Conservation (phyloP, 306 rosid species). For the Urtica urens region DNA sequence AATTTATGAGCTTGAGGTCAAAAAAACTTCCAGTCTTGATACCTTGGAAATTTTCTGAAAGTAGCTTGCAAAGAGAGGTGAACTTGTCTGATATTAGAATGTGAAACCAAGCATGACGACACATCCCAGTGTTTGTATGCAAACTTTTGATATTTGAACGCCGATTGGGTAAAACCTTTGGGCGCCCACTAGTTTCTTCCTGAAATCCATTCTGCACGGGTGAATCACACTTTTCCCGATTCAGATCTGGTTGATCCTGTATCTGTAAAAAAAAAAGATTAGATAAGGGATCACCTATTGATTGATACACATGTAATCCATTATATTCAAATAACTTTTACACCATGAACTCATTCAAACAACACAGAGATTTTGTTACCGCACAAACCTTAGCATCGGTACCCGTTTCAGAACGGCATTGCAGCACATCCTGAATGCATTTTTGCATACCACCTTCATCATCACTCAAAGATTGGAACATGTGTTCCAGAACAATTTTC, state of each 20-base stretch:
- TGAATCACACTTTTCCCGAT: conserved; percentile 24
- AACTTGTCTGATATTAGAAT: conserved; percentile 64
- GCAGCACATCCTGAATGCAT: conserved; percentile 42
- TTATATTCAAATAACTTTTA: not conserved
- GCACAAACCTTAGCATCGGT: conserved; percentile 35
- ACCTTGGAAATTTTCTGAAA: conserved; percentile 63
- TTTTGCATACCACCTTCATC: conserved; percentile 40
- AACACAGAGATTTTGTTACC: conserved; percentile 16
- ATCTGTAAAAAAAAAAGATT: conserved; percentile 45
- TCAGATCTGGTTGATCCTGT: conserved; percentile 28
- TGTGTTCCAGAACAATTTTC: conserved; percentile 40
- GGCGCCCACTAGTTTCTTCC: conserved; percentile 35
- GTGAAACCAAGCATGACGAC: conserved; percentile 42
- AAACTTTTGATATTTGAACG: conserved; percentile 32
- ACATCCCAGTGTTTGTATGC: conserved; percentile 25
- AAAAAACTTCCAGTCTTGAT: conserved; percentile 51
- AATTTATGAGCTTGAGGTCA: conserved; percentile 56
- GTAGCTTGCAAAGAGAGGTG: conserved; percentile 46
- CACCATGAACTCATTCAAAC: conserved; percentile 8
- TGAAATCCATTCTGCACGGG: conserved; percentile 22
- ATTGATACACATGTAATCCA: conserved; percentile 9
- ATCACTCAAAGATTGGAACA: conserved; percentile 46
- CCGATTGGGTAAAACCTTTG: conserved; percentile 29
- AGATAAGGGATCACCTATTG: too few species aligned
- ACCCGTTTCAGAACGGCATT: conserved; percentile 18